A percentile compares a stretch with the other conserved stretches of the same genome.
Conservation (phyloP, 2,329 filamentous ascomycete genomes). For the Fusarium armeniacum region DNA sequence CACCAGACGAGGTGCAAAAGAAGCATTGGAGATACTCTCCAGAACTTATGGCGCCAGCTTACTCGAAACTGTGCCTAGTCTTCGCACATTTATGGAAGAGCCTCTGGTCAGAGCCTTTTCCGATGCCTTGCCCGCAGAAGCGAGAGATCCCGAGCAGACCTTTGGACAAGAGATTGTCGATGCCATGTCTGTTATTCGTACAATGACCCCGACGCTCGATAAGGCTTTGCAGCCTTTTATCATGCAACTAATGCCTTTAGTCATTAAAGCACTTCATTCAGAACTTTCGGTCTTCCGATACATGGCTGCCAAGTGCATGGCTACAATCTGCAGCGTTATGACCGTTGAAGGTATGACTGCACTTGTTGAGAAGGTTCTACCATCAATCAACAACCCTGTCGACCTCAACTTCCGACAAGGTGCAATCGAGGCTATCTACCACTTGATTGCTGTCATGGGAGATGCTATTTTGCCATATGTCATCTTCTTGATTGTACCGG, state of each 20-base stretch:
- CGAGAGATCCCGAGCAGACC: conserved; percentile 78
- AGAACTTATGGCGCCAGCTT: conserved; percentile 82
- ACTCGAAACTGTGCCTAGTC: conserved; percentile 85
- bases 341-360: conserved; percentile 96
- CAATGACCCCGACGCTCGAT: conserved; percentile 91
- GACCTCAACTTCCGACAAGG: conserved; percentile 93
- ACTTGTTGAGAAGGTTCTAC: conserved; percentile 91
- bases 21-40: conserved; percentile 90
- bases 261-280: conserved; percentile 90
- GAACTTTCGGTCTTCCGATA: conserved; percentile 93
- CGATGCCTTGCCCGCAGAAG: conserved; percentile 77
- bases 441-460: conserved; percentile 98
- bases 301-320: conserved; percentile 96
- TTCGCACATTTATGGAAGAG: conserved; percentile 83
- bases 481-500: conserved; percentile 97
- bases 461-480: conserved; percentile 96
- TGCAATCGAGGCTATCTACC: conserved; percentile 94
- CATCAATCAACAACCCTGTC: conserved; percentile 89
- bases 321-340: conserved; percentile 97
- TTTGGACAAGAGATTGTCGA: conserved; percentile 95
- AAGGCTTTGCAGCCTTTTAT: conserved; percentile 82
- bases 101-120: conserved; percentile 83
- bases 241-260: conserved; percentile 83
- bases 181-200: conserved; percentile 91
- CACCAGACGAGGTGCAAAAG: conserved; percentile 92